phyloP scores from a whole-genome alignment of 2,329 filamentous ascomycete species.

The Sarocladiaceae sp. region DNA sequence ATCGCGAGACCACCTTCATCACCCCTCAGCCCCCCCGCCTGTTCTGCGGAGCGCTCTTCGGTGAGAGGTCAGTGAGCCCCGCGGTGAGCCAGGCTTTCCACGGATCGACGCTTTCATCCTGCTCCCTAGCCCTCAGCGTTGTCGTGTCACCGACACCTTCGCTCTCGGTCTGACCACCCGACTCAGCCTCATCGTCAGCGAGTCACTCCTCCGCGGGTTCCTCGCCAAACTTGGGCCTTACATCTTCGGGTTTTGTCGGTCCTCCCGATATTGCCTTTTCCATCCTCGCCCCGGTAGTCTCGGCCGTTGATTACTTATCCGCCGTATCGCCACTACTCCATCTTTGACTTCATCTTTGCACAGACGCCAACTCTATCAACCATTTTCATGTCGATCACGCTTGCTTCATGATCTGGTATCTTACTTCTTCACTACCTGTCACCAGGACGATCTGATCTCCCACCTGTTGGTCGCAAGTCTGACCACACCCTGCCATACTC shows the following conservation, averaged over 20 bases:
- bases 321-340: not conserved
- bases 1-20: no score
- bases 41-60: conserved; percentile 11
- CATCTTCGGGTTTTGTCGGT: not conserved
- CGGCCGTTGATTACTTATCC: not conserved
- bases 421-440: not conserved
- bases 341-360: conserved; percentile 4
- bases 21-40: no score
- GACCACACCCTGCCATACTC: not conserved
- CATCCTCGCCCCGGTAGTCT: not conserved
- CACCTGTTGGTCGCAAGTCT: no score
- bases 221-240: not conserved
- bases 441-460: no score
- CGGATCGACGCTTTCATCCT: not conserved
- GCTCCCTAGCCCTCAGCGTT: conserved; percentile 10
- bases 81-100: not conserved
- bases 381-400: not conserved
- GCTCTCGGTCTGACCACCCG: conserved; percentile 4
- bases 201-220: not conserved
- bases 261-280: not conserved
- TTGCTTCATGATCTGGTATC: not conserved
- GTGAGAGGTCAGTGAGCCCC: conserved; percentile 7
- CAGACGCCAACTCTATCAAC: not conserved
- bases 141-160: not conserved
- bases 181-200: not conserved